Evolutionary conservation across 495 filamentous ascomycete genomes (phyloP), one percentile per base, ranked within the genome.

Genomic region (Oidiodendron maius): DNA sequence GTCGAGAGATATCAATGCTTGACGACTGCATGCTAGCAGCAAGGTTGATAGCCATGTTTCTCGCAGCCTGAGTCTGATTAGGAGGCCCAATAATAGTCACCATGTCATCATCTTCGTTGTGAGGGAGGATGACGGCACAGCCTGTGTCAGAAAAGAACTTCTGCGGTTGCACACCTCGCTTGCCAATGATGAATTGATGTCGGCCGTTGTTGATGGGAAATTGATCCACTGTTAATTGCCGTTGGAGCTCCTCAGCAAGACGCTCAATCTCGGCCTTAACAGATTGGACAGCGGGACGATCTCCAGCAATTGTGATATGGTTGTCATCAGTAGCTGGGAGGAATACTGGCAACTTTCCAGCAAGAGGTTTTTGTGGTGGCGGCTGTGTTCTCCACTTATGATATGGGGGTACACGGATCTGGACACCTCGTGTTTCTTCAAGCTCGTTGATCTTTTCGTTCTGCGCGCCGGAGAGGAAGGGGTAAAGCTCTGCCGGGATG

Each of bases 401-500:
- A 58, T 91, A 84, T 23, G 84, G 78, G 46, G 90, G 90, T 37
- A 96, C 81, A 40, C 86, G 77, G 26, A 96, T 70, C 60, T 84
- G 82, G 15, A 93, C 67, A 44, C 84, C 77, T 21, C 81, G 81
- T 20, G 66, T 66, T 36, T 69, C 60, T 64, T 96, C 87, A 30
- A 95, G 73, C 30, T 76, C 75, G 34, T 77, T 74, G 51, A 87
- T 67, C 38, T 76, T 69, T 25, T 71, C 68, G 59, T 89, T 86
- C 59, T 91, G 79, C 12, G 86, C 78, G 20, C 91, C 91, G 20
- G 87, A 84, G 62, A 99, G 86, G 71, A 97, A 97, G 12, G 91
- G 94, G 67, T 89, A 99, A 63, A 87, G 94, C 61, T 96, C 89
- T 16, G 91, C 82, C 2, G 91, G 91, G 49, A 96, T 83, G 13